These are phyloP conservation scores for Penicillium daleae DNA, from an alignment of 495 filamentous ascomycete genomes.

Conservation along the genomic window DNA sequence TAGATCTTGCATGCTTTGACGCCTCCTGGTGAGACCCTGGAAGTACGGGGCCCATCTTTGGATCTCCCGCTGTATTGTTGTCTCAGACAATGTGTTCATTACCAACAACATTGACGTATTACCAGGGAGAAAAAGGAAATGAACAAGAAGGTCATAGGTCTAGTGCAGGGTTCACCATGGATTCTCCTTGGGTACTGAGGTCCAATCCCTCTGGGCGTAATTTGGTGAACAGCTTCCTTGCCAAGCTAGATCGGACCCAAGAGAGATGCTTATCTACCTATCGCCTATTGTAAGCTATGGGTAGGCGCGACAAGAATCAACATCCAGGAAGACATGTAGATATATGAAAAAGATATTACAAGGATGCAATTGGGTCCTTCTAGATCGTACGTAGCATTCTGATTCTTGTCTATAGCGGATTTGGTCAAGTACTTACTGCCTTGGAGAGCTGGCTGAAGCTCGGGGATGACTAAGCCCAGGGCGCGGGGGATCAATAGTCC, in stretches of 20 bases:
- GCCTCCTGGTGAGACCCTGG: conserved; percentile 22
- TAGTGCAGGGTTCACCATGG: too few species aligned
- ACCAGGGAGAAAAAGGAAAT: not conserved
- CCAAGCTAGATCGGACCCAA: not conserved
- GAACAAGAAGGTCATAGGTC: too few species aligned
- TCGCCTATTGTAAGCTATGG: not conserved
- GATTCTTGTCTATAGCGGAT: too few species aligned
- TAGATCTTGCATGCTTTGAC: not conserved
- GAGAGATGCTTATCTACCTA: not conserved
- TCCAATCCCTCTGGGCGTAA: too few species aligned
- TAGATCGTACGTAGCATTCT: too few species aligned
- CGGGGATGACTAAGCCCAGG: not conserved
- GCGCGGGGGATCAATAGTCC: conserved; percentile 22
- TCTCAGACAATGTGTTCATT: conserved; percentile 30
- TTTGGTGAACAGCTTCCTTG: not conserved
- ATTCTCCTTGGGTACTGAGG: too few species aligned
- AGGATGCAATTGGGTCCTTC: too few species aligned
- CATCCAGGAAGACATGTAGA: too few species aligned
- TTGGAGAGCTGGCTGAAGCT: not conserved
- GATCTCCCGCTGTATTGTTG: conserved; percentile 17
- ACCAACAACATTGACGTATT: not conserved
- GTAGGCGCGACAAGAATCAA: too few species aligned
- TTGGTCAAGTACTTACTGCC: too few species aligned
- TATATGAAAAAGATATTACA: too few species aligned
- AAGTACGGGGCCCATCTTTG: conserved; percentile 19